These are phyloP conservation scores for Dioszegia crocea DNA, from an alignment of 768 basidiomycete species.

Conservation along the genomic window DNA sequence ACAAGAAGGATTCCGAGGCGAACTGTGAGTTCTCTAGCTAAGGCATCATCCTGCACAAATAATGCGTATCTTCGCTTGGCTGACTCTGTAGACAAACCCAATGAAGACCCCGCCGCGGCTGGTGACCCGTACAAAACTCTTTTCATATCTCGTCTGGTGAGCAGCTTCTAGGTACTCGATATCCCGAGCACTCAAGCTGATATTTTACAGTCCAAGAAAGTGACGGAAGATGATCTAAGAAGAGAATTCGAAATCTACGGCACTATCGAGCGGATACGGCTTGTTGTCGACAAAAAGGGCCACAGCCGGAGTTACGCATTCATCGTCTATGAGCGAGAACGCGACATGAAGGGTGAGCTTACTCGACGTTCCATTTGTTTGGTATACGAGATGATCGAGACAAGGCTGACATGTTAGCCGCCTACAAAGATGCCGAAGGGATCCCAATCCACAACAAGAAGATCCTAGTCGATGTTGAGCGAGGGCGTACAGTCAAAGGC, in stretches of 20 bases:
- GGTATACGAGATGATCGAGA: neutral
- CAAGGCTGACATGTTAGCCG: conserved; percentile 50
- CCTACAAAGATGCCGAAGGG: conserved; percentile 98
- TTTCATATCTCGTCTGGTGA: conserved; percentile 87
- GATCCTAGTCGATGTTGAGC: conserved; percentile 95
- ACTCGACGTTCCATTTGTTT: neutral
- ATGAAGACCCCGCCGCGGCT: conserved; percentile 80
- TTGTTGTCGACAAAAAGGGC: conserved; percentile 84
- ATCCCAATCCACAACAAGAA: conserved; percentile 92
- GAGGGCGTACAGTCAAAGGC: conserved; percentile 93
- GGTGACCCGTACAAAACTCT: conserved; percentile 98
- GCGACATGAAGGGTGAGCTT: conserved; percentile 94
- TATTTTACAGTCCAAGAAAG: conserved; percentile 69
- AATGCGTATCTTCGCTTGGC: neutral
- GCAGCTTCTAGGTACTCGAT: conserved; percentile 17
- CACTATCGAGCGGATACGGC: conserved; percentile 85
- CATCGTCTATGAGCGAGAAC: conserved; percentile 93
- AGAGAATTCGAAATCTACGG: conserved; percentile 96
- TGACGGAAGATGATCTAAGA: conserved; percentile 84
- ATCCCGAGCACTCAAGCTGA: neutral
- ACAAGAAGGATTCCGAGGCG: conserved; percentile 52
- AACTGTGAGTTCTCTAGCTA: conserved; percentile 60
- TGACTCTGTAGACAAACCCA: conserved; percentile 71
- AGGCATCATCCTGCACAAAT: neutral
- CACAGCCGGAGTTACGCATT: conserved; percentile 91